Evolutionary conservation across 2,329 filamentous ascomycete genomes (phyloP).

Genomic region (Fusarium verrucosum): DNA sequence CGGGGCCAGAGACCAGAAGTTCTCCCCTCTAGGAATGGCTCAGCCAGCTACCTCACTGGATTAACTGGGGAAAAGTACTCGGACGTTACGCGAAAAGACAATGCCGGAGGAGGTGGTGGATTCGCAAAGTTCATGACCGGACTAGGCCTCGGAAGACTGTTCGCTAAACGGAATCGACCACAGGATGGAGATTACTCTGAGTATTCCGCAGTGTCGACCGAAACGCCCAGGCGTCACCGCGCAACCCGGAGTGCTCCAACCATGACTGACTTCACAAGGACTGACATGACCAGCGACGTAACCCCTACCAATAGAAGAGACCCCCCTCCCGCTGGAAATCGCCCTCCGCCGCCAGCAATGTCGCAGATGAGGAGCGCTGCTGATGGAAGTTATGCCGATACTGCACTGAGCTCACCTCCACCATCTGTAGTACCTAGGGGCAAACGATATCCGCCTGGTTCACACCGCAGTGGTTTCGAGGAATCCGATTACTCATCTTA

Average conservation of each 20-base stretch:
- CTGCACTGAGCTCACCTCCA: conserved; percentile 49
- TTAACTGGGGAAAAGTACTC: conserved; percentile 66
- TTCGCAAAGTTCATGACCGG: conserved; percentile 69
- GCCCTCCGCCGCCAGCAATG: conserved; percentile 48
- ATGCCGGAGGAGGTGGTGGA: conserved; percentile 56
- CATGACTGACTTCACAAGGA: conserved; percentile 54
- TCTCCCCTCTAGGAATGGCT: conserved; percentile 61
- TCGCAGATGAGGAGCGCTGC: conserved; percentile 60
- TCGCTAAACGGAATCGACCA: conserved; percentile 60
- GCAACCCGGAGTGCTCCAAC: conserved; percentile 52
- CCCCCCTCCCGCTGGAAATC: conserved; percentile 56
- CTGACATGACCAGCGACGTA: conserved; percentile 41
- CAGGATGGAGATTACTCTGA: conserved; percentile 70
- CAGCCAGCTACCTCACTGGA: conserved; percentile 66
- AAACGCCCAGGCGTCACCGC: conserved; percentile 64
- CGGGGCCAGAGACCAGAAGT: conserved; percentile 58
- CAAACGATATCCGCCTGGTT: conserved; percentile 56
- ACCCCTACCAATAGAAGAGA: conserved; percentile 48
- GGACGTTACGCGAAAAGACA: conserved; percentile 53
- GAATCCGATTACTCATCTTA: conserved; percentile 69
- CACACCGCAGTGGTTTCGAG: conserved; percentile 56
- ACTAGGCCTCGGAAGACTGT: conserved; percentile 66
- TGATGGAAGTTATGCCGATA: conserved; percentile 57
- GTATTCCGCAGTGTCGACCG: conserved; percentile 70
- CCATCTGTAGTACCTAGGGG: conserved; percentile 58